Percentiles rank a stretch among this genome's conserved stretches.
phyloP scores from a whole-genome alignment of 306 rosid species.

The Aeschynomene evenia region DNA sequence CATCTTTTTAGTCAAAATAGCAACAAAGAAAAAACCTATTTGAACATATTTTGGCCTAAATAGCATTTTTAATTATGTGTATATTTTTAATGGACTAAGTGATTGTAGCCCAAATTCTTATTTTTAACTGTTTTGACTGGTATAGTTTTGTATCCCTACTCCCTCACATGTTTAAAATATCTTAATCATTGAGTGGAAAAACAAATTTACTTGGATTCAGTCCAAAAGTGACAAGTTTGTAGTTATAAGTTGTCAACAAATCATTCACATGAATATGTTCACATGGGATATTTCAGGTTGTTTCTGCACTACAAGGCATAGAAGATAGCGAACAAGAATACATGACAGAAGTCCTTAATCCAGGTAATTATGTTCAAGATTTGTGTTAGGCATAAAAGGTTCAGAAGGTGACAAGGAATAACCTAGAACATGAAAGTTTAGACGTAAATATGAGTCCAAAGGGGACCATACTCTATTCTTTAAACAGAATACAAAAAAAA shows the following conservation, averaged over 20 bases:
- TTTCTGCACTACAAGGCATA: slow-evolving; percentile 44
- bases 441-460: background rate
- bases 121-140: too few species aligned
- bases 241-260: background rate
- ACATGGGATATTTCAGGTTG: slow-evolving; percentile 39
- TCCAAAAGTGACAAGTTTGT: background rate
- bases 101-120: too few species aligned
- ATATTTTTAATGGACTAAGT: too few species aligned
- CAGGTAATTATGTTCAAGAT: slow-evolving; percentile 13
- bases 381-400: background rate
- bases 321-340: slow-evolving; percentile 22
- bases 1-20: too few species aligned
- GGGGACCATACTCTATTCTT: too few species aligned
- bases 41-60: too few species aligned
- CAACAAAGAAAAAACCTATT: too few species aligned
- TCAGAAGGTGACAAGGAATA: slow-evolving; percentile 33
- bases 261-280: background rate
- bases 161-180: background rate
- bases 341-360: slow-evolving; percentile 13
- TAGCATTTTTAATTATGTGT: too few species aligned
- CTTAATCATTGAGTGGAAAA: too few species aligned
- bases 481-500: too few species aligned
- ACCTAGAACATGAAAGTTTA: background rate
- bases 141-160: background rate
- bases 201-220: background rate